Conservation (phyloP, 208 protist species). For the Crithidia thermophila region DNA sequence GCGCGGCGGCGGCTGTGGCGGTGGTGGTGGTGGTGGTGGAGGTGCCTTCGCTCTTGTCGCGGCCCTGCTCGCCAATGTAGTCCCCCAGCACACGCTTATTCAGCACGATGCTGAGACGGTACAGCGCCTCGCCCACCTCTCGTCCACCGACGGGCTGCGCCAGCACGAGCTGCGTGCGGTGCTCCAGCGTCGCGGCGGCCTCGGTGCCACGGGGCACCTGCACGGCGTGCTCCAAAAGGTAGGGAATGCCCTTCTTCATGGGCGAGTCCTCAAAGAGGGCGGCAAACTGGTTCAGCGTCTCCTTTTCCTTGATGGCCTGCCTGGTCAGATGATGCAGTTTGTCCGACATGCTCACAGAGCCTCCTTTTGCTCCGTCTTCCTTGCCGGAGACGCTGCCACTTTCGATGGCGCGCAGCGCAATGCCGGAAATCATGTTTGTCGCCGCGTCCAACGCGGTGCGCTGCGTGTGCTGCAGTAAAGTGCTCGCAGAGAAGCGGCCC, state of each 20-base stretch:
- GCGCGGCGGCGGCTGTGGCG: constrained; percentile 18
- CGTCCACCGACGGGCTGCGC: constrained; percentile 68
- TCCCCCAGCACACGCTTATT: constrained; percentile 89
- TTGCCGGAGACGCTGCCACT: not conserved
- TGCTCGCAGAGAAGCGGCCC: constrained; percentile 2
- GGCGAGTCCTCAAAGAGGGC: constrained; percentile 66
- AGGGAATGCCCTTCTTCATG: constrained; percentile 80
- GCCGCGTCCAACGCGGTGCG: constrained; percentile 34
- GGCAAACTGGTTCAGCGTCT: constrained; percentile 62
- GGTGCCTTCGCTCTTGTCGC: constrained; percentile 29
- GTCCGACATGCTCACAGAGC: not conserved
- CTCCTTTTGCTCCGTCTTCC: not conserved
- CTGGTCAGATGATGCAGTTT: constrained; percentile 9
- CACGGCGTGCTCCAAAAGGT: constrained; percentile 62
- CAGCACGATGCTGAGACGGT: constrained; percentile 69
- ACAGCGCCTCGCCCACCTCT: constrained; percentile 83
- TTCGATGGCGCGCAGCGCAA: constrained; percentile 30
- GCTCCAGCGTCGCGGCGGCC: constrained; percentile 15
- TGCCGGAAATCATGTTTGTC: constrained; percentile 37
- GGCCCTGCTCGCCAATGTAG: constrained; percentile 87
- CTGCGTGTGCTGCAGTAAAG: constrained; percentile 21
- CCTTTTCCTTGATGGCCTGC: constrained; percentile 51
- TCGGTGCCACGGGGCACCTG: constrained; percentile 39
- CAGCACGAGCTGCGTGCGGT: constrained; percentile 54
- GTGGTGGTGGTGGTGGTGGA: not conserved